Evolutionary conservation across 768 basidiomycete species (phyloP).

Genomic region (Psilocybe sp.): DNA sequence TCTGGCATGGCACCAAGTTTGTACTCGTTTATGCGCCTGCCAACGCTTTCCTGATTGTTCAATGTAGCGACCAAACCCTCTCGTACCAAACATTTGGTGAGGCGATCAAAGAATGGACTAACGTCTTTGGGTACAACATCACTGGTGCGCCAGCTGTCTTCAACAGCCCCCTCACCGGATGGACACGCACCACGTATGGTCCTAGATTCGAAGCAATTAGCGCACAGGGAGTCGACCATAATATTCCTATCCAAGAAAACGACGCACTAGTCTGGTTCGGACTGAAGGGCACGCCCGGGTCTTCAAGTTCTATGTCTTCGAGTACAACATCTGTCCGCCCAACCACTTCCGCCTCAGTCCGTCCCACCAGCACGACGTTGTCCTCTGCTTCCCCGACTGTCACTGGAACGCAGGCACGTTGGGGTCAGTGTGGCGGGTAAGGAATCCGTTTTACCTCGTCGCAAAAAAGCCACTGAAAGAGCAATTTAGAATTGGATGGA

Average conservation of each 20-base stretch:
- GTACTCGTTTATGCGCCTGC: background rate
- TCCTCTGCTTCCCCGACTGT: too few relatives aligned
- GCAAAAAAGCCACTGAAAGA: too few relatives aligned
- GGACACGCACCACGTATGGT: constrained; percentile 48
- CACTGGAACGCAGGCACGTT: constrained; percentile 8
- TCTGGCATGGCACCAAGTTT: constrained; percentile 53
- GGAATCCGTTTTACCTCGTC: background rate
- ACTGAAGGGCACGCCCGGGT: constrained; percentile 25
- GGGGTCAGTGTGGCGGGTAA: constrained; percentile 26
- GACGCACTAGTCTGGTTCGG: constrained; percentile 50
- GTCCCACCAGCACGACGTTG: too few relatives aligned
- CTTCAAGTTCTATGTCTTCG: too few relatives aligned
- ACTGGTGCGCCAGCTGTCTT: constrained; percentile 40
- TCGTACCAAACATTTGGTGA: constrained; percentile 49
- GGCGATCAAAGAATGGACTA: constrained; percentile 57
- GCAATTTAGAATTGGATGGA: background rate
- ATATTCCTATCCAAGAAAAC: constrained; percentile 45
- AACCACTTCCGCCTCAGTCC: too few relatives aligned
- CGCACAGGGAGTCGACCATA: constrained; percentile 50
- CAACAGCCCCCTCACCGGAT: constrained; percentile 40
- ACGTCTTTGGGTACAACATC: constrained; percentile 42
- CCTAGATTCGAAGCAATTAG: constrained; percentile 45
- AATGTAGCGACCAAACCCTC: constrained; percentile 45
- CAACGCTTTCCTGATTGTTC: too few relatives aligned
- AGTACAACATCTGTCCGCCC: too few relatives aligned